A percentile compares a stretch with the other conserved stretches of the same genome.
Evolutionary conservation across 2,329 filamentous ascomycete species (phyloP).

Genomic region (Stagonosporopsis chrysanthemi): DNA sequence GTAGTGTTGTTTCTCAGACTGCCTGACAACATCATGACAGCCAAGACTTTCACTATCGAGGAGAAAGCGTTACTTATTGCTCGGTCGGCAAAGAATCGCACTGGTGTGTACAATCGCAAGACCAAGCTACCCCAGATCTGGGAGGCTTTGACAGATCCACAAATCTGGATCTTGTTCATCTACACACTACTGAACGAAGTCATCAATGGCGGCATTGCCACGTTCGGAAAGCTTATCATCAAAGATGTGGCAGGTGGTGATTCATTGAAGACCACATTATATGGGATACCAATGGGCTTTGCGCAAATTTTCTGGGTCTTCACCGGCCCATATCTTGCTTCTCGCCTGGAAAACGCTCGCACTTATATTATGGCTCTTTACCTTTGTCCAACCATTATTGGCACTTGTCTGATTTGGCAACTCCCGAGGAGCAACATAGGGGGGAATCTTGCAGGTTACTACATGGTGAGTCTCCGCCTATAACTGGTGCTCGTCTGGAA

Average conservation of each 20-base stretch:
- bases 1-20: constrained; percentile 51
- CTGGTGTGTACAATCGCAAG: constrained; percentile 55
- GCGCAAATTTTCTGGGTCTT: constrained; percentile 64
- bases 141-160: constrained; percentile 56
- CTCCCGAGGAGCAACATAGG: constrained; percentile 55
- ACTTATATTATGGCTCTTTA: constrained; percentile 63
- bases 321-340: constrained; percentile 60
- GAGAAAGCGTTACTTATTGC: constrained; percentile 57
- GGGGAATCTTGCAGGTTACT: constrained; percentile 59
- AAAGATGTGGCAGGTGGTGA: constrained; percentile 56
- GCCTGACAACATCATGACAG: constrained; percentile 53
- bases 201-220: constrained; percentile 62
- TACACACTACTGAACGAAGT: constrained; percentile 61
- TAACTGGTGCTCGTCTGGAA: background rate
- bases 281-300: constrained; percentile 63
- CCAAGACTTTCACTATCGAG: constrained; percentile 53
- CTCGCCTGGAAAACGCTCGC: constrained; percentile 58
- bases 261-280: constrained; percentile 57
- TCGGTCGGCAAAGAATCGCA: constrained; percentile 49
- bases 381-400: constrained; percentile 60
- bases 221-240: constrained; percentile 64
- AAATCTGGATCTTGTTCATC: constrained; percentile 56
- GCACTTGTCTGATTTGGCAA: constrained; percentile 60
- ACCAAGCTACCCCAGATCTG: constrained; percentile 59
- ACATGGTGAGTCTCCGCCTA: constrained; percentile 44